phyloP scores from a whole-genome alignment of 768 basidiomycete species.

The Ramaria sp. region DNA sequence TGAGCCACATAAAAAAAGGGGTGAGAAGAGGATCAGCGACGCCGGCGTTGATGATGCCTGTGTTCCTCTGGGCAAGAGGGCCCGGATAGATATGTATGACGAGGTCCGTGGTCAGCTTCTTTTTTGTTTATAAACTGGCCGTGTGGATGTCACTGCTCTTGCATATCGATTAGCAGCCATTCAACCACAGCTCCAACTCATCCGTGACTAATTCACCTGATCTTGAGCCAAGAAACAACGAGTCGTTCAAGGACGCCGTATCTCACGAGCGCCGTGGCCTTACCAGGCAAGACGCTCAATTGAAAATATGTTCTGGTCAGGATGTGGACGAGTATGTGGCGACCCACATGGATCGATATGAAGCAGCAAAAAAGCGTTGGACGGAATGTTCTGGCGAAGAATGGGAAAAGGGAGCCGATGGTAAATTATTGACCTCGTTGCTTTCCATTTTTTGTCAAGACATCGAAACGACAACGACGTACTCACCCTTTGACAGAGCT shows the following conservation, averaged over 20 bases:
- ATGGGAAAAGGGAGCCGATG: constrained; percentile 45
- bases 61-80: background rate
- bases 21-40: background rate
- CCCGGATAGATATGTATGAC: background rate
- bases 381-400: constrained; percentile 38
- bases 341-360: constrained; percentile 33
- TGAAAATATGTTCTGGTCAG: constrained; percentile 24
- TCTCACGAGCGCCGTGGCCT: background rate
- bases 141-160: background rate
- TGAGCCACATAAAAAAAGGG: background rate
- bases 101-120: background rate
- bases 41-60: background rate
- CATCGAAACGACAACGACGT: background rate
- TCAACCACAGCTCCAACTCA: background rate
- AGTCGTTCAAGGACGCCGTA: background rate
- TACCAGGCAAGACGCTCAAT: background rate
- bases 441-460: background rate
- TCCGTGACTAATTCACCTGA: background rate
- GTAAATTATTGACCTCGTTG: constrained; percentile 22
- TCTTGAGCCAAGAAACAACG: background rate
- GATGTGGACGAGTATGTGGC: constrained; percentile 35
- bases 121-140: background rate
- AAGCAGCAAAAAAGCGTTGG: constrained; percentile 36
- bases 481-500: constrained; percentile 27
- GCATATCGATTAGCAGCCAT: background rate